These are phyloP conservation scores for Dentiscutata heterogama DNA, from an alignment of 371 early-diverging fungal genomes.

Conservation along the genomic window DNA sequence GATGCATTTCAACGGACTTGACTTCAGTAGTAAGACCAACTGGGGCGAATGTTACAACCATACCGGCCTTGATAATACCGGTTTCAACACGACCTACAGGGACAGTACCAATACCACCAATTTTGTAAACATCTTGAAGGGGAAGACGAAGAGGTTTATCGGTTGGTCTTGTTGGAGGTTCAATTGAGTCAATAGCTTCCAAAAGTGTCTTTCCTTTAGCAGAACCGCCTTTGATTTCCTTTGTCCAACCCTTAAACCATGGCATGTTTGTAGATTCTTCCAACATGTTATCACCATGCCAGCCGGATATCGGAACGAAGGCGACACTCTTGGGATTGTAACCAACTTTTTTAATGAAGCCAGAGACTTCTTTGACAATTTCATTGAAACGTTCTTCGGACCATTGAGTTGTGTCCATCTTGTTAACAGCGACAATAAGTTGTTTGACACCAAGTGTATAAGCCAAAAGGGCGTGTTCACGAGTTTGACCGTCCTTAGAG, in stretches of 20 bases:
- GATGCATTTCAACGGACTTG: slow-evolving; percentile 99
- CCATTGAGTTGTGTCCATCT: slow-evolving; percentile 98
- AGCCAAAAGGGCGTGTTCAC: slow-evolving; percentile 99
- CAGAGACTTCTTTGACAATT: slow-evolving; percentile 93
- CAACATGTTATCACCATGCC: slow-evolving; percentile 98
- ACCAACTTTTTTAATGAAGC: slow-evolving; percentile 96
- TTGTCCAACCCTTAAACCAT: slow-evolving; percentile 97
- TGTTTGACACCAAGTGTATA: slow-evolving; percentile 98
- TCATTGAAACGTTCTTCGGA: slow-evolving; percentile 94
- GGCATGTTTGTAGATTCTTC: slow-evolving; percentile 93
- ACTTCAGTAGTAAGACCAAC: slow-evolving; percentile 88
- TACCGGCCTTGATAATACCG: slow-evolving; percentile 94
- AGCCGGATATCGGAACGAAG: slow-evolving; percentile 98
- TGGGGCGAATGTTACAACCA: slow-evolving; percentile 94
- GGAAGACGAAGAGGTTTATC: slow-evolving; percentile 98
- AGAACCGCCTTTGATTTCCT: slow-evolving; percentile 86
- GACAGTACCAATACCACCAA: slow-evolving; percentile 97
- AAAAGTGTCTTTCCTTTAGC: slow-evolving; percentile 91
- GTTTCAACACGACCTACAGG: slow-evolving; percentile 98
- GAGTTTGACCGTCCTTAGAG: slow-evolving; percentile 98
- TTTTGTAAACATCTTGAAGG: slow-evolving; percentile 98
- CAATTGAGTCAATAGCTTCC: slow-evolving; percentile 94
- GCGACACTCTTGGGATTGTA: slow-evolving; percentile 92
- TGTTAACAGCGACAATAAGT: slow-evolving; percentile 98
- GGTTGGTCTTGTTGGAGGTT: slow-evolving; percentile 90